Evolutionary conservation across 1,284 basidiomycete genomes (phyloP).

Genomic region (Trichosporon faecale): DNA sequence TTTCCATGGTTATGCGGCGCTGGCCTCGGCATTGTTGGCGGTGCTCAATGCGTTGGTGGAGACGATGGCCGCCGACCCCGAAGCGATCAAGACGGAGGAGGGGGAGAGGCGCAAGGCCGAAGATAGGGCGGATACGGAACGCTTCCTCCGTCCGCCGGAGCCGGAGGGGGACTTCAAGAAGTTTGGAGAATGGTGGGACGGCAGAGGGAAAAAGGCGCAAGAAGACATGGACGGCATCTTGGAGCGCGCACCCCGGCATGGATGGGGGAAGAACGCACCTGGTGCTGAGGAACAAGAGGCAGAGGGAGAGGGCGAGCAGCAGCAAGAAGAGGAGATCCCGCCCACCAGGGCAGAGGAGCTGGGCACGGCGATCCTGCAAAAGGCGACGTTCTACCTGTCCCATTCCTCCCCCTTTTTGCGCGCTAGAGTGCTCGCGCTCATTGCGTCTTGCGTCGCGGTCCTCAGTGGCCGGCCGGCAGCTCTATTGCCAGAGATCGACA

Average conservation of each 20-base stretch:
- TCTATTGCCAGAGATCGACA: constrained; percentile 75
- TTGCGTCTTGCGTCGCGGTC: constrained; percentile 69
- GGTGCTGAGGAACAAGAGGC: constrained; percentile 8
- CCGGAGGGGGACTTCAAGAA: constrained; percentile 49
- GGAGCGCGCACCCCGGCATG: constrained; percentile 60
- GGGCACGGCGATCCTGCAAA: constrained; percentile 75
- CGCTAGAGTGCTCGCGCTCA: constrained; percentile 69
- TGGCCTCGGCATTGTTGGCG: constrained; percentile 54
- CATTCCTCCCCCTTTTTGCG: constrained; percentile 79
- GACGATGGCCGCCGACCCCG: constrained; percentile 67
- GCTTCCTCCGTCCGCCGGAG: constrained; percentile 41
- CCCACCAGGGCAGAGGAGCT: constrained; percentile 68
- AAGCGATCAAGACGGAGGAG: constrained; percentile 48
- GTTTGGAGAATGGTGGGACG: constrained; percentile 65
- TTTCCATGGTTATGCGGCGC: constrained; percentile 75
- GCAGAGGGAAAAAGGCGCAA: too few relatives aligned
- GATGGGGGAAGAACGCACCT: constrained; percentile 39
- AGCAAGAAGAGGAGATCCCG: constrained; percentile 53
- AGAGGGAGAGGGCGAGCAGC: constrained; percentile 52
- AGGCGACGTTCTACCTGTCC: constrained; percentile 83
- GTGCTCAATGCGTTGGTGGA: constrained; percentile 83
- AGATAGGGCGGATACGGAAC: constrained; percentile 47
- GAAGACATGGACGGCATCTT: constrained; percentile 56
- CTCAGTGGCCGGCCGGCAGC: constrained; percentile 61
- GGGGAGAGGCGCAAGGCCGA: constrained; percentile 23